Percentiles rank a stretch among this genome's conserved stretches.
Conservation (phyloP, 2,329 filamentous ascomycete species). For the Xylaria sp. region DNA sequence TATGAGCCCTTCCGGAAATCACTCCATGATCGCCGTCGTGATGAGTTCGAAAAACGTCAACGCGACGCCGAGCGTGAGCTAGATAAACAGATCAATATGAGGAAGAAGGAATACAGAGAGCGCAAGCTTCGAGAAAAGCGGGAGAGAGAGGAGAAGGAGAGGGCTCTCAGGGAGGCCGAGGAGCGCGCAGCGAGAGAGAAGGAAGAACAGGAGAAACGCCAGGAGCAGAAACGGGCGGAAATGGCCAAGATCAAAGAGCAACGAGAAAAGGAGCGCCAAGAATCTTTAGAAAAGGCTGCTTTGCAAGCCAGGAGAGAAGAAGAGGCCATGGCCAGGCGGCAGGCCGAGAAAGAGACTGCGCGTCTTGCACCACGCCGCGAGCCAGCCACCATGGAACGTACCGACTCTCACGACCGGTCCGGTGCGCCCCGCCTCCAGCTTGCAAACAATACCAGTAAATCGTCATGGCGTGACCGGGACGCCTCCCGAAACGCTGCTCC, state of each 20-base stretch:
- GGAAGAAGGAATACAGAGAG: constrained; percentile 89
- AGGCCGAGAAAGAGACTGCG: constrained; percentile 69
- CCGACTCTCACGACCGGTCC: constrained; percentile 58
- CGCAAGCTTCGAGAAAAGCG: constrained; percentile 82
- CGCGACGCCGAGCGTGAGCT: constrained; percentile 92
- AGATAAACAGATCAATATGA: constrained; percentile 87
- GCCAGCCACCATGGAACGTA: constrained; percentile 54
- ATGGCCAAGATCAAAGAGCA: constrained; percentile 74
- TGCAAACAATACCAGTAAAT: constrained; percentile 54
- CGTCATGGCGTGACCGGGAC: constrained; percentile 69
- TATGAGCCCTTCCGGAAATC: constrained; percentile 87
- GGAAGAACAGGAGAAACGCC: constrained; percentile 81
- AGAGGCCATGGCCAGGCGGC: constrained; percentile 82
- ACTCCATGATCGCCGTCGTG: constrained; percentile 86
- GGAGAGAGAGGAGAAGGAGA: constrained; percentile 86
- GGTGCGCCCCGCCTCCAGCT: constrained; percentile 66
- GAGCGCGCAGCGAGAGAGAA: constrained; percentile 84
- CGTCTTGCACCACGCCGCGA: constrained; percentile 50
- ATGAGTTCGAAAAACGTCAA: constrained; percentile 95
- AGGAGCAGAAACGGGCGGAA: constrained; percentile 81
- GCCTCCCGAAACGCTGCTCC: constrained; percentile 45
- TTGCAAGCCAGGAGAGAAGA: constrained; percentile 86
- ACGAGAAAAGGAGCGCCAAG: constrained; percentile 73
- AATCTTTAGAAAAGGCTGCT: constrained; percentile 70
- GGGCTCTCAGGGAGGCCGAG: constrained; percentile 81